Base-by-base conservation (phyloP, 1,284 basidiomycete genomes). In the Cutaneotrichosporon curvatum region DNA sequence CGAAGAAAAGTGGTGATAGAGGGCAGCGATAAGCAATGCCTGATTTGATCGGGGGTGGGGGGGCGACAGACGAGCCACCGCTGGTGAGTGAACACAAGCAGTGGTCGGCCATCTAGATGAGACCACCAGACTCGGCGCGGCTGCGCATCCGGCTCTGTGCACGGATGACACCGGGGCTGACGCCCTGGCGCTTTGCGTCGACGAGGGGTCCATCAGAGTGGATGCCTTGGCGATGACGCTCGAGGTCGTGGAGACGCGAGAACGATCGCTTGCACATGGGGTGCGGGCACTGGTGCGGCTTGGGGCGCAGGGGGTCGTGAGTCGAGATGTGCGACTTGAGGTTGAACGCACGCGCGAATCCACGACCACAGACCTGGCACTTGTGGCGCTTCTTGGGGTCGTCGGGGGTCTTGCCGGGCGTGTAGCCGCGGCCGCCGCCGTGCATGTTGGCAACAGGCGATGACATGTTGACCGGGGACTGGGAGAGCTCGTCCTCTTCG, bases 311-410 rank as follows among this genome's bases (percentile, higher is more conserved):
- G n/a, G 71, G 72, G 56, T 72, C 69, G 59, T 73, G 72, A 21
- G 72, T 73, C 50, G 63, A 60, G 33, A 63, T 53, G 56, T 72
- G 71, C 45, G 67, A 70, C 66, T 73, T 73, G 46, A 73, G 60
- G 54, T 73, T 73, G 63, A 70, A 73, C 23, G 70, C 69, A 37
- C 72, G 56, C 6, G 71, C 72, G 47, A 73, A 73, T 34, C 63
- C 70, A 40, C 72, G 65, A 39, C 68, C 68, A 46, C 72, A 73
- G 51, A 71, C 56, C 16, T 51, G 43, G 55, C 72, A 73, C 60
- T 70, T 70, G 60, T 73, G 72, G 37, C 62, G 60, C 60, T 73
- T 73, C 62, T 70, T 71, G 19, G 71, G 71, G 50, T 73, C 71
- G 41, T 71, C 67, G 9, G 69, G 70, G 12, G 70, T 72, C 55